Base-by-base conservation (phyloP, 2,329 filamentous ascomycete species). In the Ceratocystis huliohia region DNA sequence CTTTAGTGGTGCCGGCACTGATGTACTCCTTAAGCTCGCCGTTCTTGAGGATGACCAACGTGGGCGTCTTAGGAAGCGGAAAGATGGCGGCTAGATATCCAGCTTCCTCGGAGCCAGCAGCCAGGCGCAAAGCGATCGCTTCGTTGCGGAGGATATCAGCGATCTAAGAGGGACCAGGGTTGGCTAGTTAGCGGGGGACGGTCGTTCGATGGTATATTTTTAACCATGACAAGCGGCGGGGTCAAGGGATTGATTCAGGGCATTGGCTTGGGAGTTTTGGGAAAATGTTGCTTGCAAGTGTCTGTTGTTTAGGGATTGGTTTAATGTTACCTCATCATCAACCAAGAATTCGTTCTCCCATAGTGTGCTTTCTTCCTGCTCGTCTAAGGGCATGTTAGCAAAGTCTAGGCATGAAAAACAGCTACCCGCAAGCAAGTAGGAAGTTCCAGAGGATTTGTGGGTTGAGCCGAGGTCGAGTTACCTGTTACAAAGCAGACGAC, bases 401-500 rank as follows among this genome's bases (percentile, higher is more conserved):
- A 10, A 10, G 13, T 30, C 37, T 17, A n/a, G 41, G 2, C 5
- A 7, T 17, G 7, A 44, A 28, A n/a, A 45, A 20, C 37, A 15
- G 37, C 10, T 15, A 41, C 13, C 37, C 10, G 37, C 37, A 13
- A 41, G 3, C 37, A 41, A 41, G 37, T 41, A 41, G 37, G 37
- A 41, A 56, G 13, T 25, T 62, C 15, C 37, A 41, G 37, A 62
- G 20, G 20, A 30, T 59, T 37, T 37, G 22, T 20, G 5, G 28
- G 25, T 20, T 5, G 25, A 30, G n/a, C 45, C 10, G 59, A 17
- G 45, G 41, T 15, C 66, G 69, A 70, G 78, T 70, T 75, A 91
- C 89, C 87, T 72, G 85, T 84, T 41, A 96, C 87, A 75, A 96
- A 95, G 76, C 91, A 96, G 37, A 89, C 82, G 0, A 96, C 88